Evolutionary conservation across 495 filamentous ascomycete genomes (phyloP), one percentile per base, ranked within the genome.

Genomic region (Podospora bellae-mahoneyi): DNA sequence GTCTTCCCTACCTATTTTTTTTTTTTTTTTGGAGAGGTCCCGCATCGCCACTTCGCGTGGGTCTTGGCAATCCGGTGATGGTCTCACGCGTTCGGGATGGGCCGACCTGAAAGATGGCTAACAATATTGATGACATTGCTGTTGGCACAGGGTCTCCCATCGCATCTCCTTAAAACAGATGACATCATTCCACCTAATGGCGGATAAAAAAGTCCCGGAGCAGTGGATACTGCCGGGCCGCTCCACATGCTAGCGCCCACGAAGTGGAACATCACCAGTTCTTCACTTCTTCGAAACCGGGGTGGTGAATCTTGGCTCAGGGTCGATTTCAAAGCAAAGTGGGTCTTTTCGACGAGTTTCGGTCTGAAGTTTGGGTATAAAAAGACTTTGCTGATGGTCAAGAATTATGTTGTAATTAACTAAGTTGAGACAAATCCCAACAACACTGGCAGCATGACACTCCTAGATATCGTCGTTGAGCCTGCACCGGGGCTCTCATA

Each of bases 401-500:
- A 23, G 23, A 23, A 23, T 1, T 23, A 23, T 23, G 23, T 23
- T 23, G 23, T 23, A 23, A 23, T 23, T 23, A 23, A 23, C 23
- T 23, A 23, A 23, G 23, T 23, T 23, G 23, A 23, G 23, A 23
- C 23, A 23, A 23, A 23, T 23, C 23, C 23, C 23, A 23, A 23
- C 23, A 23, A 23, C 7, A 32, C 30, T 7, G 4, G 7, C 39
- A 48, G 13, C 39, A 48, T 48, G 39, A 16, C 39, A 48, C 39
- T 48, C 39, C 39, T 10, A 48, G 39, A 48, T 48, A 48, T 48
- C 39, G 39, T 3, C 9, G 39, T 60, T 10, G 71, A 70, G 60
- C 20, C 64, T 20, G 71, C 68, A 0, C 64, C 75, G 62, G 85
- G 84, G 58, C 83, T 91, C 69, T 82, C 87, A 44, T 92, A 88